phyloP scores from a whole-genome alignment of 2,329 filamentous ascomycete species.

The Fusarium metavorans region DNA sequence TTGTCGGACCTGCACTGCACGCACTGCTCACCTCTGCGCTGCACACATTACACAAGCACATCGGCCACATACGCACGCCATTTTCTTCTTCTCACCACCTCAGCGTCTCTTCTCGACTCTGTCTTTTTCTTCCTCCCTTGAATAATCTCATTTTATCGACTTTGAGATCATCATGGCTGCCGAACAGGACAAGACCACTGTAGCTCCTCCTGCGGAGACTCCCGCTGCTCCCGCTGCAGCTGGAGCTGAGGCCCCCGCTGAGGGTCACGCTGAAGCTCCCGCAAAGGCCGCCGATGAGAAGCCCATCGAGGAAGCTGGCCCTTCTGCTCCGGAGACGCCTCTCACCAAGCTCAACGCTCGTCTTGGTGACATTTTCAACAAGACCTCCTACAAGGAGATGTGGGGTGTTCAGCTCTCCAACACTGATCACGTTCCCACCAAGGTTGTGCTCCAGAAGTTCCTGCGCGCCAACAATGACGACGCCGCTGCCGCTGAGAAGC shows the following conservation, averaged over 20 bases:
- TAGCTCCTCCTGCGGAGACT: slow-evolving; percentile 24
- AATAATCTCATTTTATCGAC: slow-evolving; percentile 4
- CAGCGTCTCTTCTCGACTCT: background rate
- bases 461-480: slow-evolving; percentile 89
- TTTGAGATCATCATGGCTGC: slow-evolving; percentile 44
- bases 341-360: slow-evolving; percentile 69
- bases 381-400: slow-evolving; percentile 78
- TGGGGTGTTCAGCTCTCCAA: slow-evolving; percentile 81
- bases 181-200: slow-evolving; percentile 43
- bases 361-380: slow-evolving; percentile 68
- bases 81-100: background rate
- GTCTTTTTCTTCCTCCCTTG: background rate
- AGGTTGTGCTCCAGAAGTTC: slow-evolving; percentile 92
- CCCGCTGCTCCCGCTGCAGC: slow-evolving; percentile 4
- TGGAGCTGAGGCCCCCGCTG: slow-evolving; percentile 5
- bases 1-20: background rate
- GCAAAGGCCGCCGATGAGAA: slow-evolving; percentile 29
- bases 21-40: background rate
- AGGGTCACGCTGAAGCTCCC: slow-evolving; percentile 9
- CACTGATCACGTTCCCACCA: slow-evolving; percentile 75
- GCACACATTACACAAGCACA: background rate
- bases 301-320: slow-evolving; percentile 9
- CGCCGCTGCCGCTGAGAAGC: slow-evolving; percentile 77
- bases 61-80: background rate
- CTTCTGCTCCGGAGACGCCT: slow-evolving; percentile 46